Evolutionary conservation across 495 filamentous ascomycete species (phyloP).

Genomic region (Parathielavia hyrcaniae): DNA sequence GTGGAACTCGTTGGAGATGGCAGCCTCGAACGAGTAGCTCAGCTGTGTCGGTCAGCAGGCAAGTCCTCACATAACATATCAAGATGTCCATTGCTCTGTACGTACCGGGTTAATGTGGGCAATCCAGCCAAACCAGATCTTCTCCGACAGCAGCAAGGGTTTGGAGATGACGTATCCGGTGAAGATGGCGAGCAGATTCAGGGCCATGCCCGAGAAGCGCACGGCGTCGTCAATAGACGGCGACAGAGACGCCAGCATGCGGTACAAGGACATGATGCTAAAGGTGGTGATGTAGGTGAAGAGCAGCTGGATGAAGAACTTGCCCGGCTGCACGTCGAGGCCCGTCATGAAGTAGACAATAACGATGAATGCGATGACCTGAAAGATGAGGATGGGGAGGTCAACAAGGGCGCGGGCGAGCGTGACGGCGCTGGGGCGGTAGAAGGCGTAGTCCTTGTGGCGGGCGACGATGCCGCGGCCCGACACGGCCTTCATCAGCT

Average conservation of each 20-base stretch:
- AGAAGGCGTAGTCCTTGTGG: conserved; percentile 80
- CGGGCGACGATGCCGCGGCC: conserved; percentile 71
- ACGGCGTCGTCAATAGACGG: conserved; percentile 57
- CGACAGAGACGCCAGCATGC: conserved; percentile 61
- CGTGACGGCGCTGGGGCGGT: conserved; percentile 71
- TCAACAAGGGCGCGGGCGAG: conserved; percentile 74
- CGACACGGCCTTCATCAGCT: conserved; percentile 64
- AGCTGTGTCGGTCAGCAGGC: conserved; percentile 4
- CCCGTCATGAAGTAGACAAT: conserved; percentile 74
- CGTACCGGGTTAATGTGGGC: conserved; percentile 65
- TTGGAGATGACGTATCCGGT: conserved; percentile 69
- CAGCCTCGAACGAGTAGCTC: conserved; percentile 64
- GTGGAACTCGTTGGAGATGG: conserved; percentile 65
- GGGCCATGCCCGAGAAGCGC: conserved; percentile 46
- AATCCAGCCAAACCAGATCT: conserved; percentile 74
- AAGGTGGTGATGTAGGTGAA: conserved; percentile 58
- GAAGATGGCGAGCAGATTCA: conserved; percentile 69
- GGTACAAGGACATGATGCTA: conserved; percentile 57
- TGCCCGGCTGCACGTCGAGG: conserved; percentile 60
- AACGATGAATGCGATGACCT: conserved; percentile 65
- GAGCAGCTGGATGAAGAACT: conserved; percentile 76
- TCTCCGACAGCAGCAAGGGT: conserved; percentile 50
- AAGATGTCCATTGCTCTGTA: not conserved
- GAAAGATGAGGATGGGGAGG: conserved; percentile 61
- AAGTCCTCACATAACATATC: not conserved